Evolutionary conservation across 176 grass and related monocot species (phyloP).

Genomic region (Triticum timopheevii): DNA sequence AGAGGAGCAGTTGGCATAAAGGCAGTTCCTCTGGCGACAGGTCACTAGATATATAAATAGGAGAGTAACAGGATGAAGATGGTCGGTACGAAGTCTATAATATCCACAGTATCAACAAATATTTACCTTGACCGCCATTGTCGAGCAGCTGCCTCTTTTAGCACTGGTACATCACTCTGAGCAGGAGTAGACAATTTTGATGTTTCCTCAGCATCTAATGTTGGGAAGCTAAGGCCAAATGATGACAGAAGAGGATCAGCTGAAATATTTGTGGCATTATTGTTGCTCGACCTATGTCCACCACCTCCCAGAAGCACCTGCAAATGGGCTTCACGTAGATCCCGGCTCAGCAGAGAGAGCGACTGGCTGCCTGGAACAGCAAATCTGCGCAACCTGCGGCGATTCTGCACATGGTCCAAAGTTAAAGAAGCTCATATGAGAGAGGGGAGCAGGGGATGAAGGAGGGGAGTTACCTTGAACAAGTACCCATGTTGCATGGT

Average conservation of each 20-base stretch:
- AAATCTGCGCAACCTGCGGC: conserved; percentile 70
- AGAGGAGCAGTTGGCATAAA: not conserved
- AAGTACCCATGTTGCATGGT: conserved; percentile 88
- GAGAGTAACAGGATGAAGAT: not conserved
- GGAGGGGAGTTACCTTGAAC: conserved; percentile 63
- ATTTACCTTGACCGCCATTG: conserved; percentile 64
- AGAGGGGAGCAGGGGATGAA: not conserved
- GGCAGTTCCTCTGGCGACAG: not conserved
- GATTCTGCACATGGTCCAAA: conserved; percentile 55
- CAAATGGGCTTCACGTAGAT: conserved; percentile 87
- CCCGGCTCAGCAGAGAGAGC: conserved; percentile 70
- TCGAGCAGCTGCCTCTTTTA: conserved; percentile 44
- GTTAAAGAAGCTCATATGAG: conserved; percentile 27
- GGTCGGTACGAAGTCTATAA: not conserved
- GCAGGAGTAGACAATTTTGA: conserved; percentile 61
- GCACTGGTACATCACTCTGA: conserved; percentile 36
- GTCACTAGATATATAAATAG: not conserved
- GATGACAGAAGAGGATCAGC: conserved; percentile 90
- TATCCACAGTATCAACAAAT: not conserved
- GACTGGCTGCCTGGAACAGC: conserved; percentile 77
- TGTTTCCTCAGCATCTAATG: conserved; percentile 63
- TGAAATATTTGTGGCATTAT: conserved; percentile 59
- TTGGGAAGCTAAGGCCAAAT: conserved; percentile 70
- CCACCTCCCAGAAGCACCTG: conserved; percentile 77
- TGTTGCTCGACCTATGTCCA: conserved; percentile 64